Percentiles rank a stretch among this genome's conserved stretches.
phyloP scores from a whole-genome alignment of 768 basidiomycete species.

The Calocybe indica region DNA sequence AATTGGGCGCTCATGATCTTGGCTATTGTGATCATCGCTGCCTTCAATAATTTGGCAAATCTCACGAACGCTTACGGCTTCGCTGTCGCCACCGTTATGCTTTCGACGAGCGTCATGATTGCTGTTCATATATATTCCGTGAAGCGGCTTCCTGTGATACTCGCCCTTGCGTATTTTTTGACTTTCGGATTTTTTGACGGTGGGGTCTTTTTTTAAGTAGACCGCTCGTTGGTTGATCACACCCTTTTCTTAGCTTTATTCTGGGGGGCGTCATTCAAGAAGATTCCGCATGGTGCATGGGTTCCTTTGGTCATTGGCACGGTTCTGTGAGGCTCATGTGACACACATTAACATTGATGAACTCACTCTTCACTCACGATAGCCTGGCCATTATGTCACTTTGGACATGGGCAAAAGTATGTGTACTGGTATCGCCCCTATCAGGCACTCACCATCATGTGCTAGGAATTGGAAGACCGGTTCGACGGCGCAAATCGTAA shows the following conservation, averaged over 20 bases:
- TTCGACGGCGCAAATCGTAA: conserved; percentile 54
- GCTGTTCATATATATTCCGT: conserved; percentile 52
- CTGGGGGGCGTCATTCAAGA: conserved; percentile 58
- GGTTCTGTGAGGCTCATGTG: conserved; percentile 43
- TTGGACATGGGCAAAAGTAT: conserved; percentile 62
- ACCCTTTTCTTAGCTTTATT: conserved; percentile 33
- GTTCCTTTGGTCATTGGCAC: conserved; percentile 55
- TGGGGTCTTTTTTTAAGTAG: conserved; percentile 4
- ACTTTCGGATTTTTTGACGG: conserved; percentile 64
- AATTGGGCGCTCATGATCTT: conserved; percentile 56
- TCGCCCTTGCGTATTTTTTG: conserved; percentile 41
- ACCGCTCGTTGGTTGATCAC: not conserved
- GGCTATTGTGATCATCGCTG: conserved; percentile 49
- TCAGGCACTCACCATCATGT: not conserved
- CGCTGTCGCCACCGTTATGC: conserved; percentile 61
- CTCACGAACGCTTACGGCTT: conserved; percentile 61
- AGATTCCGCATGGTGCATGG: conserved; percentile 63
- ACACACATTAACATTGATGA: too few species aligned
- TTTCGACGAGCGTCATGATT: conserved; percentile 52
- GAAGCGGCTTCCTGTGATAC: conserved; percentile 38
- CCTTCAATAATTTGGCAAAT: conserved; percentile 46
- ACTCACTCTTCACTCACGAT: not conserved
- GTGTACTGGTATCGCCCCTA: not conserved
- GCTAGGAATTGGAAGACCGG: conserved; percentile 45
- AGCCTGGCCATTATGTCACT: conserved; percentile 46